phyloP scores from a whole-genome alignment of 1,139 yeast genomes.

The Diutina sp. region DNA sequence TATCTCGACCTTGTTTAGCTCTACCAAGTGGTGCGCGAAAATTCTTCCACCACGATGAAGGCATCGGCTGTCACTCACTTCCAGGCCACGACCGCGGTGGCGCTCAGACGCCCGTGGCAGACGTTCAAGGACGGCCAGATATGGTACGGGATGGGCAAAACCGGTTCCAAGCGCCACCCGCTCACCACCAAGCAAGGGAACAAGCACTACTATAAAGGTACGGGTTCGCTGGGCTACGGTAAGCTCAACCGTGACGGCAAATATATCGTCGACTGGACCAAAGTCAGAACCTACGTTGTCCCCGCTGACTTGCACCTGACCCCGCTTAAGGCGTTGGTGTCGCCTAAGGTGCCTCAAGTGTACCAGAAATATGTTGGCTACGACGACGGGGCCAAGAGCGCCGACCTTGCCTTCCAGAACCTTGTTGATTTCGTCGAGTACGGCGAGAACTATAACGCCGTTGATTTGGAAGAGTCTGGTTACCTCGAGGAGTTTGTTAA shows the following conservation, averaged over 20 bases:
- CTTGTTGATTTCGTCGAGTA: constrained; percentile 62
- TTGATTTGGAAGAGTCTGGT: constrained; percentile 23
- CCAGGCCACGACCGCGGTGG: constrained; percentile 36
- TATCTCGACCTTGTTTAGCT: too few species aligned
- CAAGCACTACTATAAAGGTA: constrained; percentile 89
- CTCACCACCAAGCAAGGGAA: constrained; percentile 90
- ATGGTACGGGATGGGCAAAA: constrained; percentile 65
- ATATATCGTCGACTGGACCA: constrained; percentile 68
- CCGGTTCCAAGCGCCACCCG: constrained; percentile 78
- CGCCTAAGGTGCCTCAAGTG: constrained; percentile 56
- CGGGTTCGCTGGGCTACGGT: constrained; percentile 91
- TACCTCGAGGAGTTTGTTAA: constrained; percentile 20
- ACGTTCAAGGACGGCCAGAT: constrained; percentile 72
- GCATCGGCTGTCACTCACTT: constrained; percentile 37
- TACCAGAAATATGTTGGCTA: constrained; percentile 61
- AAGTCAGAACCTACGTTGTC: constrained; percentile 82
- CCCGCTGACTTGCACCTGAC: constrained; percentile 40
- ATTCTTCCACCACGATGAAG: constrained; percentile 28
- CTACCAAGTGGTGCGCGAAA: not conserved
- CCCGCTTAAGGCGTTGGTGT: constrained; percentile 61
- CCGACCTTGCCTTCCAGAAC: constrained; percentile 60
- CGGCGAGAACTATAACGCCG: constrained; percentile 40
- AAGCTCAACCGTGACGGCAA: constrained; percentile 60
- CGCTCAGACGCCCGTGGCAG: constrained; percentile 80
- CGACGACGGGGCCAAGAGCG: constrained; percentile 59